Evolutionary conservation across 192 early-diverging fungal species (phyloP), one percentile per base, ranked within the genome.

Genomic region (Coemansia sp.): DNA sequence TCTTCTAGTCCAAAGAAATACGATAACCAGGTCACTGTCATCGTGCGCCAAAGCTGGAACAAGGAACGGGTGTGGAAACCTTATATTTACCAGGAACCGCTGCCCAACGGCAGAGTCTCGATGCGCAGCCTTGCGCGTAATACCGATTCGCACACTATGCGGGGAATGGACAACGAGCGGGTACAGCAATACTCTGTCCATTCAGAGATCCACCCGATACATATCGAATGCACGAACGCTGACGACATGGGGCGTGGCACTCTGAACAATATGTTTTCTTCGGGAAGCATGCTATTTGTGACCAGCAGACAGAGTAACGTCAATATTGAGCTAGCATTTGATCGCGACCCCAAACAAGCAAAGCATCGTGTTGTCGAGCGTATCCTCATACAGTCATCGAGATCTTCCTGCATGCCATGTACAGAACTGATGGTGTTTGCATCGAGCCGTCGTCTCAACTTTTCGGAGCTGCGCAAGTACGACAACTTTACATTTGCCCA

Each of bases 381-480:
- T 38, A 70, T 73, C 25, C 33, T 62, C 18, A 46, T 80, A 19
- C 49, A 67, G 57, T 66, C 67, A 2, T 59, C 67, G 10, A 59
- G 55, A 39, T 27, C 57, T 2, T n/a, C 42, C 24, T 40, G 15
- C n/a, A 65, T 66, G 46, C 73, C 73, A 9, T 81, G 79, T 44
- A 53, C 62, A 0, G 79, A 81, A 34, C 27, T 71, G 13, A 76
- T 81, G 79, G 61, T 81, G 5, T 73, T 81, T 69, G 72, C 71
- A 0, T 71, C 73, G 3, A 69, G 55, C 56, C 61, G 61, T 25
- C 65, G 63, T 13, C 65, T 62, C 53, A 53, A 21, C 23, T 47
- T 81, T 34, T 39, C 48, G 3, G 68, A 71, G 51, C 61, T 81
- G 34, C 22, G 30, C 38, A 50, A 59, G 33, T 81, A 76, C 57